A percentile compares a stretch with the other conserved stretches of the same genome.
Evolutionary conservation across 176 grass and related monocot genomes (phyloP).

Genomic region (Oryza australiensis): DNA sequence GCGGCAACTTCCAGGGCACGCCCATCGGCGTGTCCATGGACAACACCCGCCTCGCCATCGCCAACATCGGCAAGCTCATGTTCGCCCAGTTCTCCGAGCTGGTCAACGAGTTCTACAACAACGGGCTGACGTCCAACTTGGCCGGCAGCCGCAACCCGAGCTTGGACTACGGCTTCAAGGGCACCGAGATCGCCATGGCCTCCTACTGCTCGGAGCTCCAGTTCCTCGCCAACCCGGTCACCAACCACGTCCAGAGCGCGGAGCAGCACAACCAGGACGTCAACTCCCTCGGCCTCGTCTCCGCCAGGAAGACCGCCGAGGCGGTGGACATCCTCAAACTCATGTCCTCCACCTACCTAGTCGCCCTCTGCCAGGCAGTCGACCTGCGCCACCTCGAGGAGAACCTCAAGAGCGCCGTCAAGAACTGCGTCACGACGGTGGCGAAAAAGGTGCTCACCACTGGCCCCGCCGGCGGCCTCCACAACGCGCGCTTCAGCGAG

Average conservation of each 20-base stretch:
- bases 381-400: constrained; percentile 78
- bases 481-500: constrained; percentile 55
- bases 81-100: constrained; percentile 87
- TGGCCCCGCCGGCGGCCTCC: constrained; percentile 39
- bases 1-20: constrained; percentile 85
- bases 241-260: constrained; percentile 91
- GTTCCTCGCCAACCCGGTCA: constrained; percentile 71
- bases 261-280: constrained; percentile 97
- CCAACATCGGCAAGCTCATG: constrained; percentile 79
- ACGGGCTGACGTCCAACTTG: constrained; percentile 73
- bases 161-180: constrained; percentile 87
- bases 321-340: constrained; percentile 82
- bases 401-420: constrained; percentile 59
- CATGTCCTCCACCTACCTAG: constrained; percentile 68
- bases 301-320: constrained; percentile 75
- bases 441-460: constrained; percentile 51
- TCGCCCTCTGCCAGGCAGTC: constrained; percentile 68
- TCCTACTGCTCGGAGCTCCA: constrained; percentile 88
- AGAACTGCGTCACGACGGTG: constrained; percentile 35
- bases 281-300: constrained; percentile 84
- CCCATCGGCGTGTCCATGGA: constrained; percentile 90
- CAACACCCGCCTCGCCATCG: constrained; percentile 73
- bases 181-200: constrained; percentile 86
- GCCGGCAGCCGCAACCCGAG: constrained; percentile 79
- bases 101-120: constrained; percentile 93